Evolutionary conservation across 306 rosid species (phyloP), one percentile per base, ranked within the genome.

Genomic region (Biancaea sappan): DNA sequence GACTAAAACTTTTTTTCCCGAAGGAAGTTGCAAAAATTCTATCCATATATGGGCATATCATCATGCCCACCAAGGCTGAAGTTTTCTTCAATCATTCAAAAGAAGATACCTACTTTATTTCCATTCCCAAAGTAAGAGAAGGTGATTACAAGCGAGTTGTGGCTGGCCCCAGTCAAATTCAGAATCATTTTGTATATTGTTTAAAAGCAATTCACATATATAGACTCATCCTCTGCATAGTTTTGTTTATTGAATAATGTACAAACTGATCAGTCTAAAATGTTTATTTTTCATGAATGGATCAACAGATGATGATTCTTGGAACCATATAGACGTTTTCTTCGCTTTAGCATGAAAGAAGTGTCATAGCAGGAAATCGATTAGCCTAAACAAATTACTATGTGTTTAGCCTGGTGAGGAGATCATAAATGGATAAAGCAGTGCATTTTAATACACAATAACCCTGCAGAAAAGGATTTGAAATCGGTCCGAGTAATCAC

Each of bases 211-310:
- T 29, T 26, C 19, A 71, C 9, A 34, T 4, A 62, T 41, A 26
- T 40, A 25, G 31, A 7, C 46, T 19, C 40, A 6, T 41, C 31
- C n/a, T 24, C 22, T 32, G 25, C 46, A 15, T 31, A 31, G 8
- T 32, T 11, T 59, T 31, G 66, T 32, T 31, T 3, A 60, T 21
- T 18, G 13, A 31, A 18, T 75, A 21, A 22, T 35, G 56, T 35
- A 57, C 77, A 61, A 51, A 44, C 12, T 28, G 38, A 37, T 32
- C 67, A 35, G 8, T 46, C 26, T 28, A 71, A 29, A 60, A 75
- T 75, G 73, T 37, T 76, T 54, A 41, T 35, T 58, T 72, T 66
- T 59, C 68, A 51, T 18, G 52, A 70, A 54, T 62, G 71, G 78
- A 72, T 38, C 60, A 71, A 65, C 44, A 47, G 43, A 19, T 72